Percentiles rank a stretch among this genome's conserved stretches.
Conservation (phyloP, 2,329 filamentous ascomycete species). For the Colletotrichum nymphaeae region DNA sequence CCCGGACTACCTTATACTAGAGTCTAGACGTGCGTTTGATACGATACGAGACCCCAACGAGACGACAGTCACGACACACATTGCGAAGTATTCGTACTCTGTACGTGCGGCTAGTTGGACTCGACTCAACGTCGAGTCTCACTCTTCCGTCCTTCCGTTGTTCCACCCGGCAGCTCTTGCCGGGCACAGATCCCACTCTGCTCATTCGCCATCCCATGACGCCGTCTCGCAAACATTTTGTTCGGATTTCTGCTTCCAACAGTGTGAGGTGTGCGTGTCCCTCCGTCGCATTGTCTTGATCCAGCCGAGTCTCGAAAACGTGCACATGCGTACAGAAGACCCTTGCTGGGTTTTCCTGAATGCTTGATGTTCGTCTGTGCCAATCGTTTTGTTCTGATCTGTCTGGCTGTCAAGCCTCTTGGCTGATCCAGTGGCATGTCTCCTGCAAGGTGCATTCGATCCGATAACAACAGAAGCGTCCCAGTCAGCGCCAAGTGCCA, state of each 20-base stretch:
- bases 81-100: not conserved
- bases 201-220: slow-evolving; percentile 7
- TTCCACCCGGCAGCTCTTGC: slow-evolving; percentile 16
- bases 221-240: not conserved
- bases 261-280: not conserved
- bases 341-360: not conserved
- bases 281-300: not conserved
- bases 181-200: slow-evolving; percentile 17
- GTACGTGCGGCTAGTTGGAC: not conserved
- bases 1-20: not conserved
- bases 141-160: not conserved
- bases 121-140: not conserved
- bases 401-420: not conserved
- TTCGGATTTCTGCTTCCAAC: not conserved
- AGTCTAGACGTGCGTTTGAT: not conserved
- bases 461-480: not conserved
- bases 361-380: slow-evolving; percentile 2
- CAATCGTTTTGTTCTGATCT: slow-evolving; percentile 8
- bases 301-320: not conserved
- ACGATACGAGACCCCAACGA: slow-evolving; percentile 1
- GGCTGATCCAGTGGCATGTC: slow-evolving; percentile 8
- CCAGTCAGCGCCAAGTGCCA: not conserved
- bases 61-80: not conserved
- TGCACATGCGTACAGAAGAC: not conserved
- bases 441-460: slow-evolving; percentile 2